Percentiles rank a stretch among this genome's conserved stretches.
phyloP scores from a whole-genome alignment of 768 basidiomycete genomes.

The Lenzites betulinus region DNA sequence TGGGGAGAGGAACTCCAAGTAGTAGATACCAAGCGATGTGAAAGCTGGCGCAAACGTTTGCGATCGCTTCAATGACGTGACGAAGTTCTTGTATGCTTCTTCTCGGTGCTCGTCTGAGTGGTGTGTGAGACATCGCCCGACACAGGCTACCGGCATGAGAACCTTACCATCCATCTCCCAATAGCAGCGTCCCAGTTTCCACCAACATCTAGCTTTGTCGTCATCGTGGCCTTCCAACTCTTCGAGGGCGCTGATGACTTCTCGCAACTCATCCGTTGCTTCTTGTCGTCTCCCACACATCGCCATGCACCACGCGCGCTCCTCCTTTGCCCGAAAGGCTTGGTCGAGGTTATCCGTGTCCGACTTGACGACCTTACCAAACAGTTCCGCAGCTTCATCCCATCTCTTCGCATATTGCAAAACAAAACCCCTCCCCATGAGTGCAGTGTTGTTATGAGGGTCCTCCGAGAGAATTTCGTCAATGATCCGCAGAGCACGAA shows the following conservation, averaged over 20 bases:
- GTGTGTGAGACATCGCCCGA: not conserved
- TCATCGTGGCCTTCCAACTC: conserved; percentile 47
- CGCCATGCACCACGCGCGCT: conserved; percentile 81
- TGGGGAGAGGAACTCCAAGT: conserved; percentile 67
- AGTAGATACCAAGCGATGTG: conserved; percentile 91
- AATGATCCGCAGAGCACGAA: conserved; percentile 71
- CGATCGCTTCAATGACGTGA: conserved; percentile 73
- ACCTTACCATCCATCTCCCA: conserved; percentile 72
- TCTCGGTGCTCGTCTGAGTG: conserved; percentile 50
- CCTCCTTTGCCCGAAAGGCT: conserved; percentile 71
- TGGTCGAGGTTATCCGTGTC: conserved; percentile 47
- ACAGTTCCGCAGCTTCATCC: conserved; percentile 63
- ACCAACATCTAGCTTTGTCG: conserved; percentile 79
- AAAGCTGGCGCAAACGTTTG: conserved; percentile 87
- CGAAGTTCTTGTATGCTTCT: conserved; percentile 77
- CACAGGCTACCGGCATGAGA: not conserved
- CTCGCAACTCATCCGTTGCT: conserved; percentile 50
- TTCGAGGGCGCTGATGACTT: conserved; percentile 48
- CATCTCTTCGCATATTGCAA: conserved; percentile 65
- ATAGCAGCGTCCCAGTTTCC: conserved; percentile 78
- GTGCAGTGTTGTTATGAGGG: conserved; percentile 60
- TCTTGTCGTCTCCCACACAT: conserved; percentile 50
- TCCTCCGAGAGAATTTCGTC: conserved; percentile 67
- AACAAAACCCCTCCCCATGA: conserved; percentile 79
- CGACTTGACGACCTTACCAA: conserved; percentile 56